phyloP scores from a whole-genome alignment of 768 basidiomycete genomes.

The Epithele typhae region DNA sequence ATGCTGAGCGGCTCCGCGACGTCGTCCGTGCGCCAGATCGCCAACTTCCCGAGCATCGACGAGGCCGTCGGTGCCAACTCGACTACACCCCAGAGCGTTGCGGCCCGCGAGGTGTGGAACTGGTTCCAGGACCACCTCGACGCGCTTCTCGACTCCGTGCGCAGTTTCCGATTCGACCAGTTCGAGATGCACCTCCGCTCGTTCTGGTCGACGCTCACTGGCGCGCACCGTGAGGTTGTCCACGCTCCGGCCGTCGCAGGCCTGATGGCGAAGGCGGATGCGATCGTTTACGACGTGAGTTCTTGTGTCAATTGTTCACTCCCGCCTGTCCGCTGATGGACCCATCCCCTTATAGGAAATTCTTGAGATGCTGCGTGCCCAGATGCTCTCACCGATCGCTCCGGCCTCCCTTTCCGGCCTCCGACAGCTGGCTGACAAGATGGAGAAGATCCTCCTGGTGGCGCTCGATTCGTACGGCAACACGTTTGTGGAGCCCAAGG shows the following conservation, averaged over 20 bases:
- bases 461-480: constrained; percentile 81
- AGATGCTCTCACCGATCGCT: constrained; percentile 77
- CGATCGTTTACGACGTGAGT: constrained; percentile 86
- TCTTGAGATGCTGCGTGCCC: constrained; percentile 76
- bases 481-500: constrained; percentile 88
- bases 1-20: constrained; percentile 45
- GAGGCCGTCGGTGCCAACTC: constrained; percentile 76
- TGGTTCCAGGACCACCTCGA: constrained; percentile 94
- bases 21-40: constrained; percentile 68
- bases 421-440: constrained; percentile 81
- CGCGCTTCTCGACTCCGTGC: constrained; percentile 70
- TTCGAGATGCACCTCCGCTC: constrained; percentile 83
- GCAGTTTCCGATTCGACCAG: constrained; percentile 80
- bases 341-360: constrained; percentile 66
- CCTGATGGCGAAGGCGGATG: constrained; percentile 86
- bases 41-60: constrained; percentile 81
- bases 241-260: constrained; percentile 87
- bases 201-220: constrained; percentile 77
- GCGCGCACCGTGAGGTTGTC: constrained; percentile 80
- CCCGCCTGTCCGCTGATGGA: too few species aligned
- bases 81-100: constrained; percentile 70
- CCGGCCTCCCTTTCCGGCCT: constrained; percentile 63
- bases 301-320: neutral
- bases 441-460: constrained; percentile 83
- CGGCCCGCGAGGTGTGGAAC: constrained; percentile 83